A percentile compares a stretch with the other conserved stretches of the same genome.
Conservation (phyloP, 768 basidiomycete genomes). For the Amanita brunnescens region DNA sequence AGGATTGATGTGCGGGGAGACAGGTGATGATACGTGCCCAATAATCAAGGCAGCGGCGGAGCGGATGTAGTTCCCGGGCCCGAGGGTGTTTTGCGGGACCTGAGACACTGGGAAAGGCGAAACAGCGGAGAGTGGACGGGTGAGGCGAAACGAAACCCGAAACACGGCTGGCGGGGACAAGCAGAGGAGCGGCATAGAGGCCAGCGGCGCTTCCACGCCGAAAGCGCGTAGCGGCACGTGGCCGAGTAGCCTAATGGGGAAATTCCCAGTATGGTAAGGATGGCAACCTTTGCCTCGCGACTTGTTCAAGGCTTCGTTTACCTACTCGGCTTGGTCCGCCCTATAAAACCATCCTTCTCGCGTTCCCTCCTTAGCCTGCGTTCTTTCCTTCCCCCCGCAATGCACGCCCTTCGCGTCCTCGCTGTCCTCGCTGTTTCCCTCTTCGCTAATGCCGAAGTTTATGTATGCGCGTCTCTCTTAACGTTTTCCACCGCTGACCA, state of each 20-base stretch:
- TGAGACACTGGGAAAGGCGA: conserved; percentile 43
- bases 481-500: neutral
- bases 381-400: neutral
- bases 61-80: conserved; percentile 61
- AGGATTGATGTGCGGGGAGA: neutral
- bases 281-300: neutral
- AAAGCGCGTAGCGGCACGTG: neutral
- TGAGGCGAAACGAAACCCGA: neutral
- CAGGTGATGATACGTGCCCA: conserved; percentile 36
- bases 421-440: neutral
- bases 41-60: conserved; percentile 72
- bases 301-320: conserved; percentile 1
- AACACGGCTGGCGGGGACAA: neutral
- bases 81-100: conserved; percentile 55
- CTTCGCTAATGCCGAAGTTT: neutral
- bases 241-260: neutral
- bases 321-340: neutral
- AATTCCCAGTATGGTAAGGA: neutral
- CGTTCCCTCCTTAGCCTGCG: neutral
- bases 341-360: neutral
- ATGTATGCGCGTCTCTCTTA: neutral
- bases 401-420: neutral
- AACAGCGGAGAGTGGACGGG: neutral
- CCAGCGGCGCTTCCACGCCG: neutral
- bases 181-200: neutral